phyloP scores from a whole-genome alignment of 2,329 filamentous ascomycete genomes.

The Cladosporium halotolerans region DNA sequence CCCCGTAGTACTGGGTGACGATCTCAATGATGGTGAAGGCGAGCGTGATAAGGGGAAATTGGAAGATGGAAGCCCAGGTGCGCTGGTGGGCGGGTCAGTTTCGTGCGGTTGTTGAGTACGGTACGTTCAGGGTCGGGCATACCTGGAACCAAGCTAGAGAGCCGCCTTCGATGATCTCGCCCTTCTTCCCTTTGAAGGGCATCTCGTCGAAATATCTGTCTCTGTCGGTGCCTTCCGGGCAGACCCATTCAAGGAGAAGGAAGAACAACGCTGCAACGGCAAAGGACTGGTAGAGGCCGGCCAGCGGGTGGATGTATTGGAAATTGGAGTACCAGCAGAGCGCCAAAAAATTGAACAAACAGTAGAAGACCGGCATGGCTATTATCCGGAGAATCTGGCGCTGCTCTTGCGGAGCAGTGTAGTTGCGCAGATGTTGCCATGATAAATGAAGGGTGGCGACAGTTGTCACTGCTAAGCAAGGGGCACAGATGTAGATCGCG shows the following conservation, averaged over 20 bases:
- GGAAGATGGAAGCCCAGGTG: constrained; percentile 14
- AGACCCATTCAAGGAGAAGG: constrained; percentile 17
- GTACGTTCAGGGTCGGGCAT: background rate
- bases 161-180: constrained; percentile 13
- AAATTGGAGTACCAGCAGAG: constrained; percentile 16
- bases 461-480: constrained; percentile 10
- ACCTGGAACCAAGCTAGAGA: constrained; percentile 16
- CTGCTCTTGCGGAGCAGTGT: constrained; percentile 18
- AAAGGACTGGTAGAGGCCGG: constrained; percentile 16
- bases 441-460: constrained; percentile 10
- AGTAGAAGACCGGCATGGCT: constrained; percentile 14
- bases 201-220: constrained; percentile 17
- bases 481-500: constrained; percentile 15
- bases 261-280: constrained; percentile 18
- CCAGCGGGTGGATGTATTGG: constrained; percentile 15
- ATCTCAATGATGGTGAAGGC: constrained; percentile 17
- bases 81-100: background rate
- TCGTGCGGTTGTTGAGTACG: background rate
- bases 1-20: constrained; percentile 16
- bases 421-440: constrained; percentile 15
- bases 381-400: constrained; percentile 18
- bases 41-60: constrained; percentile 16
- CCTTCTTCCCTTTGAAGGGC: constrained; percentile 15
- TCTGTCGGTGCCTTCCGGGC: constrained; percentile 16
- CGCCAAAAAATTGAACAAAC: constrained; percentile 16